Conservation (phyloP, 108 stramenopile species). For the Skeletonema potamos region DNA sequence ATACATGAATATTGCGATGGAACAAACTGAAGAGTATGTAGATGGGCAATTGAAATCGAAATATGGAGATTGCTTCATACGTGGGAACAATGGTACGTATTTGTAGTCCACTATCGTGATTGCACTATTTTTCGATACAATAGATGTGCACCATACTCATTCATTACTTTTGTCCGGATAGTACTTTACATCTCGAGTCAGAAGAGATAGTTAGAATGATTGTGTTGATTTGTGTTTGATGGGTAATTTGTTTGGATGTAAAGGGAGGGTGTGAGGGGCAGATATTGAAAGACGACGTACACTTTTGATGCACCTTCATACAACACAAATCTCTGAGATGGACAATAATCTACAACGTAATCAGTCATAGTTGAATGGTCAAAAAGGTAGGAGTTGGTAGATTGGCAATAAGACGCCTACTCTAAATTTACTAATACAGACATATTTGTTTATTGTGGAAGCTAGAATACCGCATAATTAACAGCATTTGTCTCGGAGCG, state of each 20-base stretch:
- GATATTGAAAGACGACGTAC: neutral
- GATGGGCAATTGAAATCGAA: conserved; percentile 97
- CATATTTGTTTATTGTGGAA: neutral
- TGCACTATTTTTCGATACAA: neutral
- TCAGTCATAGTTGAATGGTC: neutral
- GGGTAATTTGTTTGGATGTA: neutral
- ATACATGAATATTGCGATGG: conserved; percentile 99
- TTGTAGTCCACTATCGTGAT: neutral
- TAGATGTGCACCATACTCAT: neutral
- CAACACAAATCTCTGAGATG: neutral
- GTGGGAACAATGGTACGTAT: conserved; percentile 96
- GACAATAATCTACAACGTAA: neutral
- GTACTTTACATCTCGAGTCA: conserved; percentile 79
- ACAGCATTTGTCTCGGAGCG: no score
- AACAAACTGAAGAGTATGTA: conserved; percentile 98
- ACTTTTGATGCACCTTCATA: neutral
- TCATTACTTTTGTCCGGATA: neutral
- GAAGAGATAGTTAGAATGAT: conserved; percentile 39
- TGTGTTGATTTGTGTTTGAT: neutral
- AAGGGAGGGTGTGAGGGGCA: neutral
- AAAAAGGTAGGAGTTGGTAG: neutral
- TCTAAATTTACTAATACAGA: neutral
- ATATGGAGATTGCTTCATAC: conserved; percentile 99
- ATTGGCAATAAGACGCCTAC: no score
- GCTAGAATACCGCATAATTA: no score